Base-by-base conservation (phyloP, 345 rosid species). In the Kandelia obovata region DNA sequence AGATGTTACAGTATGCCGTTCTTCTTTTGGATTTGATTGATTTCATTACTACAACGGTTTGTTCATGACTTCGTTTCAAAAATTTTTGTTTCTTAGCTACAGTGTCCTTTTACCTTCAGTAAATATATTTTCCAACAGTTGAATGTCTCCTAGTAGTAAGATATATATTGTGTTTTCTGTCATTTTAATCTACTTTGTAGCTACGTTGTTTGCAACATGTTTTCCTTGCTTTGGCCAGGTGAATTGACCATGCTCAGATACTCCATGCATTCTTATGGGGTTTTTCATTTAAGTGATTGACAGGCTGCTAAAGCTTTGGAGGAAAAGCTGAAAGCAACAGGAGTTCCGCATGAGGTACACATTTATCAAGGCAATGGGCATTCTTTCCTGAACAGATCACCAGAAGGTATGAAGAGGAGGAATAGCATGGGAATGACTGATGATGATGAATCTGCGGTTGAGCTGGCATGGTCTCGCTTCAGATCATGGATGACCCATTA, bases 401-500 rank as follows among this genome's bases (percentile, higher is more conserved):
- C 83, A 0, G 91, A 95, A 46, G 98, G 92, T 64, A 74, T 90
- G 69, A 67, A 82, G 77, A 83, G 99, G 83, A 87, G 96, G 81
- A 90, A 86, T 77, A 53, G 77, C 65, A 95, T 90, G 99, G 98
- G 96, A 75, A 27, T 90, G 84, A 79, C 85, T 17, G 98, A 92
- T 68, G 91, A 90, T 70, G 93, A 90, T 72, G 91, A 85, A 61
- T 88, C 85, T 6, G 89, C 99, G 0, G 96, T 82, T 31, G 84
- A 87, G 75, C 86, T 90, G 60, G 97, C 98, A 7, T 95, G 98
- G 98, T 86, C 96, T 70, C 96, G 96, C 65, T 92, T 90, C 77
- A 79, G 76, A 34, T 71, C 93, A 1, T 95, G 97, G 99, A 92
- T 95, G 98, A 61, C 82, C 27, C 82, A 65, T 53, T 84, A 81